Conservation (phyloP, 257 asterid species). For the Perilla frutescens region DNA sequence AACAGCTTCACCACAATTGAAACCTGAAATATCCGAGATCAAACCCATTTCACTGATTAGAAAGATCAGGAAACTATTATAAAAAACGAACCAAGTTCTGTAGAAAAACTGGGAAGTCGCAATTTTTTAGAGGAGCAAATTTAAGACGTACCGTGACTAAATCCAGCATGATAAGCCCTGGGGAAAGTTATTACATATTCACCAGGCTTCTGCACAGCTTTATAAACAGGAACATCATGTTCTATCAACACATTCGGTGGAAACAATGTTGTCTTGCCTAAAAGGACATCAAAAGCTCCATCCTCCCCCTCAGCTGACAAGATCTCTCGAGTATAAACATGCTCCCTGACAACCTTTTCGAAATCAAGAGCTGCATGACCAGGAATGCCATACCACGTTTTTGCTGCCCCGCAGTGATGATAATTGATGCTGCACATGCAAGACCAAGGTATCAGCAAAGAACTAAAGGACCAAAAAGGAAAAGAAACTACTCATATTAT, state of each 20-base stretch:
- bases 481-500: background rate
- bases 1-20: constrained; percentile 99
- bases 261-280: constrained; percentile 95
- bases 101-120: constrained; percentile 12
- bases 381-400: constrained; percentile 98
- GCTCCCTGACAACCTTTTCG: constrained; percentile 81
- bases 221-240: constrained; percentile 86
- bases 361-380: constrained; percentile 91
- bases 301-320: constrained; percentile 86
- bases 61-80: constrained; percentile 16
- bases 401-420: constrained; percentile 98
- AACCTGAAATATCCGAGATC: constrained; percentile 57
- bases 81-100: background rate
- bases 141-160: constrained; percentile 81
- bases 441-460: constrained; percentile 30
- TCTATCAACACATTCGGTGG: constrained; percentile 86
- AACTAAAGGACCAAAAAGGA: constrained; percentile 5
- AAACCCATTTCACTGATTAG: constrained; percentile 6
- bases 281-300: constrained; percentile 94
- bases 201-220: constrained; percentile 96
- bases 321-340: constrained; percentile 76
- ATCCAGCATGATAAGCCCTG: constrained; percentile 97
- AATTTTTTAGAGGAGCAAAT: constrained; percentile 7
- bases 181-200: constrained; percentile 92
- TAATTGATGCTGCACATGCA: constrained; percentile 75